Evolutionary conservation across 495 filamentous ascomycete species (phyloP), one percentile per base, ranked within the genome.

Genomic region (Extremus antarcticus): DNA sequence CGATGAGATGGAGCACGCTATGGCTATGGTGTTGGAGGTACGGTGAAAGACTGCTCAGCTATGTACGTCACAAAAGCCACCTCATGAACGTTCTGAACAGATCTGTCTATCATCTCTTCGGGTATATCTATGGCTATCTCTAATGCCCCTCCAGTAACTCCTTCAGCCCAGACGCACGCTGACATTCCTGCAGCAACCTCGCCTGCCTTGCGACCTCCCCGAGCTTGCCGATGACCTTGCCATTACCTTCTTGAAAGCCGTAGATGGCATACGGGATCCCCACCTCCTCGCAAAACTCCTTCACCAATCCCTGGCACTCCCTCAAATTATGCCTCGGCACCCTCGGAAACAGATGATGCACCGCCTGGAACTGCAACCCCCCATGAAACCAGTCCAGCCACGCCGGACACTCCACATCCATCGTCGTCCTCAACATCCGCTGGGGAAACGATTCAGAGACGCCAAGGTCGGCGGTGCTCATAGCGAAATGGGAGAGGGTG

Each of bases 371-470:
- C 68, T 98, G 92, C 64, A 98, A 72, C 32, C 92, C 92, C 16
- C 92, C 92, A 63, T 98, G 92, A 67, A 98, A 79, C 68, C 94
- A 96, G 65, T 98, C 92, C n/a, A 98, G 76, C 92, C 92, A 98
- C 23, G 81, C 74, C 1, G 92, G 88, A 66, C 92, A 98, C 66
- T 95, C 91, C 19, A 98, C 85, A 56, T 98, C 92, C 92, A 96
- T 96, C 9, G 92, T 96, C 9, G 92, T 98, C 55, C 92, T 79
- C 47, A 96, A 77, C 90, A 95, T 95, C 70, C 85, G 89, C 72
- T 98, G 92, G 1, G 92, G 84, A 68, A 97, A 98, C 15, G 86
- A 91, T 71, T 98, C 92, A 53, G 82, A 73, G 2, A 83, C 76
- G 0, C 92, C 92, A 23, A 95, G 73, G 62, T 97, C 92, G 8